These are phyloP conservation scores for Cyberlindnera saturnus DNA, from an alignment of 805 yeast genomes.

Conservation along the genomic window DNA sequence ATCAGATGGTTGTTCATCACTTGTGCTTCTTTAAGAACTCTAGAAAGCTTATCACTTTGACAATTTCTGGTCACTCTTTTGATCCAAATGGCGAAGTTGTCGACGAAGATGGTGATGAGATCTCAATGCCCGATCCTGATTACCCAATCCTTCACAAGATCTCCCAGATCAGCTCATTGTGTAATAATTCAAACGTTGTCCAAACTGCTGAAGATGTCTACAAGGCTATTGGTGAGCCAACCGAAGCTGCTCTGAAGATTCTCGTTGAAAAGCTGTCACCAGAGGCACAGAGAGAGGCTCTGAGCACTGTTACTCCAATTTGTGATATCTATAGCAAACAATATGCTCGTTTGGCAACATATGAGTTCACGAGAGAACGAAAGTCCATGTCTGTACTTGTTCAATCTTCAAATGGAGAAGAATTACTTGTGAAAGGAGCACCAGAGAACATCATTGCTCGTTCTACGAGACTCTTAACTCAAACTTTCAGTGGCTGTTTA, in stretches of 20 bases:
- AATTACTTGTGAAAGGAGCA: conserved; percentile 47
- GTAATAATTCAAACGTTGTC: conserved; percentile 31
- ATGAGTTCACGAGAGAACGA: conserved; percentile 42
- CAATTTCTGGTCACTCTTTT: conserved; percentile 33
- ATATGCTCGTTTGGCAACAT: conserved; percentile 30
- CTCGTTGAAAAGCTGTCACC: conserved; percentile 26
- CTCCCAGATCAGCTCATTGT: conserved; percentile 27
- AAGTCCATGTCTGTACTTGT: conserved; percentile 50
- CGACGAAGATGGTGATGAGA: conserved; percentile 18
- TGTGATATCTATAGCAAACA: conserved; percentile 20
- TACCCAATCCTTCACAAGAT: conserved; percentile 28
- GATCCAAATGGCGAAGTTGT: conserved; percentile 24
- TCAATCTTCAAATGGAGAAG: conserved; percentile 17
- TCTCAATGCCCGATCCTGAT: conserved; percentile 29
- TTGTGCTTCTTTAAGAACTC: conserved; percentile 25
- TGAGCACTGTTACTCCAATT: conserved; percentile 25
- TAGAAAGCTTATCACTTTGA: conserved; percentile 27
- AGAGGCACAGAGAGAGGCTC: conserved; percentile 23
- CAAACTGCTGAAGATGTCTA: conserved; percentile 27
- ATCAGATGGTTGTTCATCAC: conserved; percentile 40
- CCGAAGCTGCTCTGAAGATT: conserved; percentile 49
- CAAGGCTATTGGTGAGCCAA: conserved; percentile 44
- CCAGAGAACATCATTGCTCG: conserved; percentile 43
- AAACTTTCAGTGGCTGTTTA: conserved; percentile 15
- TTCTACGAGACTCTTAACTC: conserved; percentile 34